Conservation (phyloP, 805 yeast genomes). For the Kodamaea neixiangensis region DNA sequence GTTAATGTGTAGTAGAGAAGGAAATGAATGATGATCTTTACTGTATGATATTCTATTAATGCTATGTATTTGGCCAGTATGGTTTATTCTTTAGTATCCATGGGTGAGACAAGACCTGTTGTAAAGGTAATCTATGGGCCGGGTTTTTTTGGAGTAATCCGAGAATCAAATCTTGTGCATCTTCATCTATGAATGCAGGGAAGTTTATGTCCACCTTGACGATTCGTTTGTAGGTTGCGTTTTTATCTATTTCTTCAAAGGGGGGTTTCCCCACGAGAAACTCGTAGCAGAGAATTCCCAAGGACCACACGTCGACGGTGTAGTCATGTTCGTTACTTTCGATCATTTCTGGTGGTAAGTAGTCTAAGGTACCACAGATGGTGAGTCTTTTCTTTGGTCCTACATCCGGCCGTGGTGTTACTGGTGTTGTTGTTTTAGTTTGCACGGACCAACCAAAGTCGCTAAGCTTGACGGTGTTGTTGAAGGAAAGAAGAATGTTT, state of each 20-base stretch:
- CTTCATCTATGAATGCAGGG: conserved; percentile 68
- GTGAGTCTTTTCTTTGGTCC: conserved; percentile 42
- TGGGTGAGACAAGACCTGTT: conserved; percentile 70
- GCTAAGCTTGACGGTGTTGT: conserved; percentile 77
- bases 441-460: conserved; percentile 97
- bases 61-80: conserved; percentile 54
- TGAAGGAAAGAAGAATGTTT: conserved; percentile 75
- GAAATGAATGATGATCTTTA: neutral
- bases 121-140: conserved; percentile 58
- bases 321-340: conserved; percentile 77
- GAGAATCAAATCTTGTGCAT: conserved; percentile 74
- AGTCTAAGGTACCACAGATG: conserved; percentile 93
- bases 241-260: conserved; percentile 79
- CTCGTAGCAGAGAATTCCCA: conserved; percentile 86
- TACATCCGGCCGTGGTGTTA: neutral
- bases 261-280: conserved; percentile 89
- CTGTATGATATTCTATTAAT: neutral
- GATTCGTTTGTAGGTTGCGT: conserved; percentile 78
- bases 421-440: conserved; percentile 4
- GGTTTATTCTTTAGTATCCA: conserved; percentile 75
- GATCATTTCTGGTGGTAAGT: conserved; percentile 93
- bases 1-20: neutral
- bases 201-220: conserved; percentile 72
- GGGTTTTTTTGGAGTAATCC: conserved; percentile 70
- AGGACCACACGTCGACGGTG: conserved; percentile 87